Conservation (phyloP, 108 stramenopile genomes). For the Discostella pseudostelligera region DNA sequence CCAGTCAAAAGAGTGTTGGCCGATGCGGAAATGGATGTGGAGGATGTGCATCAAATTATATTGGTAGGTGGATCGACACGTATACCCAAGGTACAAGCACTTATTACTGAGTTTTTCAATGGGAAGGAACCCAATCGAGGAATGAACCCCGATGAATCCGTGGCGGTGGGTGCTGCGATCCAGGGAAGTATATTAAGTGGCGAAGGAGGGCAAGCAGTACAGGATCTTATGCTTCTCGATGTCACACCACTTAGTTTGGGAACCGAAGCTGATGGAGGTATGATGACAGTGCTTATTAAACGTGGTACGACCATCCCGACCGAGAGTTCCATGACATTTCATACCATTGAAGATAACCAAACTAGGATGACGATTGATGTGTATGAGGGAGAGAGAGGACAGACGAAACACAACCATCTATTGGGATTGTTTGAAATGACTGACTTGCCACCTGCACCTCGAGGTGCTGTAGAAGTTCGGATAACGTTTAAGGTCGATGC, state of each 20-base stretch:
- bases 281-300: conserved; percentile 85
- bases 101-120: conserved; percentile 93
- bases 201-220: conserved; percentile 76
- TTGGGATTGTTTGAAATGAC: conserved; percentile 95
- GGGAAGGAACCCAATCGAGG: conserved; percentile 92
- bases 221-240: conserved; percentile 89
- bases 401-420: conserved; percentile 94
- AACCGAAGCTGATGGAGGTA: conserved; percentile 90
- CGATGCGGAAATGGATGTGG: conserved; percentile 83
- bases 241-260: conserved; percentile 93
- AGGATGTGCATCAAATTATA: conserved; percentile 95
- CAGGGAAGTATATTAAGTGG: conserved; percentile 93
- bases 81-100: conserved; percentile 92
- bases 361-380: conserved; percentile 90
- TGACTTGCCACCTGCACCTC: conserved; percentile 92
- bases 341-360: conserved; percentile 85
- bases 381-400: conserved; percentile 95
- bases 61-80: conserved; percentile 98
- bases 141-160: conserved; percentile 98
- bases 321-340: conserved; percentile 75
- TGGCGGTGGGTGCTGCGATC: conserved; percentile 96
- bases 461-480: conserved; percentile 94
- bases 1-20: conserved; percentile 92
- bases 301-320: conserved; percentile 88
- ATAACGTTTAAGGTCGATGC: conserved; percentile 97